Conservation (phyloP, 495 filamentous ascomycete species). For the Beverwykella pulmonaria region DNA sequence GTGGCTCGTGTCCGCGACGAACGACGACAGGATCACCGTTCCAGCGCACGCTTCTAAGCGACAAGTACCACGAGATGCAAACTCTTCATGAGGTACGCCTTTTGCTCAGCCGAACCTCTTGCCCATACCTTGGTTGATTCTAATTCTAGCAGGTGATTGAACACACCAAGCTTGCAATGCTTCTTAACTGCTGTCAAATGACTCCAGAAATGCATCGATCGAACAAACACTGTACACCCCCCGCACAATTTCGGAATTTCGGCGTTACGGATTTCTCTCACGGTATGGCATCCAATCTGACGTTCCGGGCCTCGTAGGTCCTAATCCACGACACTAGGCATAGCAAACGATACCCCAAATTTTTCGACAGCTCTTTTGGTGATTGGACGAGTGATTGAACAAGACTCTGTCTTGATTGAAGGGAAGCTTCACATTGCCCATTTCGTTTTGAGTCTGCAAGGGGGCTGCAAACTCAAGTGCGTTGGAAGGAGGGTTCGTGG, state of each 20-base stretch:
- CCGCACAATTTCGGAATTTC: neutral
- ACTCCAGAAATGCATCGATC: neutral
- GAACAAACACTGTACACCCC: neutral
- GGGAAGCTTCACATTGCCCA: neutral
- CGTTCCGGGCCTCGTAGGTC: neutral
- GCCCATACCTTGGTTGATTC: neutral
- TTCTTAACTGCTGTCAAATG: neutral
- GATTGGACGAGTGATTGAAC: neutral
- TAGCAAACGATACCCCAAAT: constrained; percentile 2
- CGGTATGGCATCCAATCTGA: constrained; percentile 9
- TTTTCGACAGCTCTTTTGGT: neutral
- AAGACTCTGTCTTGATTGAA: neutral
- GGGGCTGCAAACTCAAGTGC: neutral
- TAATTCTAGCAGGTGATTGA: neutral
- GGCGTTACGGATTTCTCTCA: constrained; percentile 7
- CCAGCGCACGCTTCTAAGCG: neutral
- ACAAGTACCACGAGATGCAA: neutral
- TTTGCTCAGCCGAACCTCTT: neutral
- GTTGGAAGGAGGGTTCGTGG: neutral
- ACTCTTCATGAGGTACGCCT: neutral
- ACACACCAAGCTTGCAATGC: neutral
- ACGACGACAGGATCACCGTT: neutral
- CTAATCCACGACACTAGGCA: constrained; percentile 2
- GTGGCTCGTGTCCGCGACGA: neutral
- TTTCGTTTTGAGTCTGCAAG: too few relatives aligned